Evolutionary conservation across 768 basidiomycete genomes (phyloP).

Genomic region (Suillus lakei): DNA sequence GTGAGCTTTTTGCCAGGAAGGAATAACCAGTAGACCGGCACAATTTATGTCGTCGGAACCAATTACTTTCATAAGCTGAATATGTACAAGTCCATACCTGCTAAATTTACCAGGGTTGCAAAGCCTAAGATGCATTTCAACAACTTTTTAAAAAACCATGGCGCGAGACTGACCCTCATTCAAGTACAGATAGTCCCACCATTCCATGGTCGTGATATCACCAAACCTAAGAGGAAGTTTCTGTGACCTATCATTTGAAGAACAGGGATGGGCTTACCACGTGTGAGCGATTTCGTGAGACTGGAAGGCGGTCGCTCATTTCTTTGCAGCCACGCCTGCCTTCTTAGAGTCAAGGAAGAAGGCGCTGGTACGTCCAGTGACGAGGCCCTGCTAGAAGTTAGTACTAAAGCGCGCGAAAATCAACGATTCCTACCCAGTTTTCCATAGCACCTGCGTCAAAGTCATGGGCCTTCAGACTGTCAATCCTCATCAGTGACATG

Average conservation of each 20-base stretch:
- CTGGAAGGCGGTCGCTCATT: constrained; percentile 76
- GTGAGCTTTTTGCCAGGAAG: constrained; percentile 34
- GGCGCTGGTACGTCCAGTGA: constrained; percentile 84
- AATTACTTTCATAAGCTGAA: not conserved
- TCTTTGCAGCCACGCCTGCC: constrained; percentile 73
- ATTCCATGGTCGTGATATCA: constrained; percentile 91
- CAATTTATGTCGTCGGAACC: not conserved
- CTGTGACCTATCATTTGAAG: not conserved
- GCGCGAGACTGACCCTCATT: constrained; percentile 61
- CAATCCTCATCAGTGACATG: not conserved
- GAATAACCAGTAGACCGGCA: not conserved
- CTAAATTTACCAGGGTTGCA: constrained; percentile 69
- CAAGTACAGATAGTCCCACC: constrained; percentile 87
- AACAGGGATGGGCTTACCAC: constrained; percentile 51
- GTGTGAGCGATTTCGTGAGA: constrained; percentile 89
- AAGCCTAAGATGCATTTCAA: constrained; percentile 55
- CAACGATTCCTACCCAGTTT: constrained; percentile 62
- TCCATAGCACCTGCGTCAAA: constrained; percentile 96
- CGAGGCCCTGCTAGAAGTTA: constrained; percentile 61
- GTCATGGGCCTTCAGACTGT: constrained; percentile 62
- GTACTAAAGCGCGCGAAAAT: not conserved
- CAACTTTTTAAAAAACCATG: not conserved
- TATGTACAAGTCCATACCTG: not conserved
- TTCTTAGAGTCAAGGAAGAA: constrained; percentile 82
- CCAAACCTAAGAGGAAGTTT: constrained; percentile 65